phyloP scores from a whole-genome alignment of 108 stramenopile species.

The Skeletonema menzelii region DNA sequence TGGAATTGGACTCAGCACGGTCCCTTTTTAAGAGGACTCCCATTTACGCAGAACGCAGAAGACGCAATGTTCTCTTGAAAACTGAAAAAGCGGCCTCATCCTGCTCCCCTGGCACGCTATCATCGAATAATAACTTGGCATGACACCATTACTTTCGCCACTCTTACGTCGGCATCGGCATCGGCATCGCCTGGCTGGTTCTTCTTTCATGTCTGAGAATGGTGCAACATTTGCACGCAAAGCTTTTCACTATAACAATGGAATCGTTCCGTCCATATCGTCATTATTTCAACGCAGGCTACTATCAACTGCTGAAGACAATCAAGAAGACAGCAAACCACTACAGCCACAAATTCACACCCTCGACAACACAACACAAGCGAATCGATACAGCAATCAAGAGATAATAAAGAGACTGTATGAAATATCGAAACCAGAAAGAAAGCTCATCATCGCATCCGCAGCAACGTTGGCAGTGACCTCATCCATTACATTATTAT shows the following conservation, averaged over 20 bases:
- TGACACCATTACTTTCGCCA: background rate
- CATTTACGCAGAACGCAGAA: no score
- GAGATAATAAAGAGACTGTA: constrained; percentile 11
- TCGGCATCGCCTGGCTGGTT: background rate
- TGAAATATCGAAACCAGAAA: constrained; percentile 46
- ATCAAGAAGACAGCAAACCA: background rate
- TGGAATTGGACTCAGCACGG: no score
- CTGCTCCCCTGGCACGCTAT: no score
- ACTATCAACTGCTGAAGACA: background rate
- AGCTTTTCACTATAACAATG: background rate
- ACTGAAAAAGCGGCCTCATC: no score
- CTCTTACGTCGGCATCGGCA: background rate
- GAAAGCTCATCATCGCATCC: constrained; percentile 47
- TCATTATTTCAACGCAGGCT: background rate
- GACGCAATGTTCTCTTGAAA: no score
- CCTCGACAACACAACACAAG: background rate
- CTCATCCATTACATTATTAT: constrained; percentile 62
- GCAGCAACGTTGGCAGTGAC: constrained; percentile 61
- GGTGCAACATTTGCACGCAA: background rate
- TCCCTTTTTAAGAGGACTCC: no score
- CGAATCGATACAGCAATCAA: background rate
- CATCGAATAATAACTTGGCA: background rate
- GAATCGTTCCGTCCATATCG: background rate
- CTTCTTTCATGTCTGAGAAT: background rate
- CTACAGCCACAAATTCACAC: background rate